Evolutionary conservation across 495 filamentous ascomycete species (phyloP).

Genomic region (Mytilinidion resinicola): DNA sequence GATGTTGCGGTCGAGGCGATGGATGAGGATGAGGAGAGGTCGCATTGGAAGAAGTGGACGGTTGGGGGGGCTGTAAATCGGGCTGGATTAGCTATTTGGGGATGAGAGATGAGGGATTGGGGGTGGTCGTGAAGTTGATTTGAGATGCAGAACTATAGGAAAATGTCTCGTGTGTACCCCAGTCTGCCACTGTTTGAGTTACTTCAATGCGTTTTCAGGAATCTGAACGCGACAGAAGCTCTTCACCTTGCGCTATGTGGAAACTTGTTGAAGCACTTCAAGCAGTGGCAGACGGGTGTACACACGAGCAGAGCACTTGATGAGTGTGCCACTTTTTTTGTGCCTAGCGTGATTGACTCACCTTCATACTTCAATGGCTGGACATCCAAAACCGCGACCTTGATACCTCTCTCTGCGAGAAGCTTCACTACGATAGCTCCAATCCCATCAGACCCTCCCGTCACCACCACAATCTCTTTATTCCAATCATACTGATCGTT

Average conservation of each 20-base stretch:
- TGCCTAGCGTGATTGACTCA: too few relatives aligned
- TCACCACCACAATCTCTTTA: constrained; percentile 63
- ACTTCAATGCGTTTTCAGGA: not conserved
- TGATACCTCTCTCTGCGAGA: constrained; percentile 52
- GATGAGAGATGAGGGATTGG: not conserved
- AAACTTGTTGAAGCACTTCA: too few relatives aligned
- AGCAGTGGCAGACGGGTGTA: too few relatives aligned
- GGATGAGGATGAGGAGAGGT: constrained; percentile 19
- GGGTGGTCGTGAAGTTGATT: too few relatives aligned
- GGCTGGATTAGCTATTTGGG: not conserved
- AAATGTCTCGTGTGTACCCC: too few relatives aligned
- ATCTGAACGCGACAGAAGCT: not conserved
- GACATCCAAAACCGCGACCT: constrained; percentile 66
- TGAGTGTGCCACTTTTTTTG: too few relatives aligned
- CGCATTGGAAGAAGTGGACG: constrained; percentile 26
- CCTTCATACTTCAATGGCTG: constrained; percentile 51
- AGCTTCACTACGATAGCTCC: constrained; percentile 55
- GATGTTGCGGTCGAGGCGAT: constrained; percentile 9
- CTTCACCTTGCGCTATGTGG: too few relatives aligned
- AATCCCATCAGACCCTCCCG: constrained; percentile 65
- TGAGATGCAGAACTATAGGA: too few relatives aligned
- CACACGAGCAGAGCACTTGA: too few relatives aligned
- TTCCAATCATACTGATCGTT: constrained; percentile 60
- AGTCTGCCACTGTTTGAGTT: not conserved
- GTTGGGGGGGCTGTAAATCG: constrained; percentile 16